phyloP scores from a whole-genome alignment of 352 stramenopile genomes.

The Thraustochytrium sp. region DNA sequence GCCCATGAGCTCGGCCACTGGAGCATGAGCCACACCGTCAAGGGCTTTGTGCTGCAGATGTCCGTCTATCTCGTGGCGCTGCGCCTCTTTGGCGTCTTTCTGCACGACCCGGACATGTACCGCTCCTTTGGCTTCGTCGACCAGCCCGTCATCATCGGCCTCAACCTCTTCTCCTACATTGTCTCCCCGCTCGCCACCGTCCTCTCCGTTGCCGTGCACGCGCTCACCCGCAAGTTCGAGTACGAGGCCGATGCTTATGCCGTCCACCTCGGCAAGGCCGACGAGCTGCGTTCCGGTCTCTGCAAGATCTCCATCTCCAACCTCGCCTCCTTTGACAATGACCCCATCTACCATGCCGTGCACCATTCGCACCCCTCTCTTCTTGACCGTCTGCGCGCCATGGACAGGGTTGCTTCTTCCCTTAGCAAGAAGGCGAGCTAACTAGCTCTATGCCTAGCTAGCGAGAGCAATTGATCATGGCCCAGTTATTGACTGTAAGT shows the following conservation, averaged over 20 bases:
- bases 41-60: slow-evolving; percentile 73
- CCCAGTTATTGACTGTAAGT: too few species aligned
- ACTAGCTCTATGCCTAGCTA: too few species aligned
- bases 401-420: slow-evolving; percentile 55
- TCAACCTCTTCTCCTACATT: slow-evolving; percentile 66
- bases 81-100: slow-evolving; percentile 66
- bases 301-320: slow-evolving; percentile 96
- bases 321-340: slow-evolving; percentile 90
- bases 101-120: slow-evolving; percentile 45
- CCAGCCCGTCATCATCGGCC: slow-evolving; percentile 67
- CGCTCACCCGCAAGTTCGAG: slow-evolving; percentile 63
- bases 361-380: slow-evolving; percentile 95
- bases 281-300: slow-evolving; percentile 83
- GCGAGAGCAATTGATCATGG: too few species aligned
- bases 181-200: slow-evolving; percentile 42
- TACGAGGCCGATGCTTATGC: slow-evolving; percentile 87
- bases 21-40: slow-evolving; percentile 70
- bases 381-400: slow-evolving; percentile 88
- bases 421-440: too few species aligned
- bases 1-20: slow-evolving; percentile 75
- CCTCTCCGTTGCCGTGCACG: slow-evolving; percentile 55
- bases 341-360: slow-evolving; percentile 86
- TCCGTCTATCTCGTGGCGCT: slow-evolving; percentile 65
- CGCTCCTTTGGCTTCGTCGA: slow-evolving; percentile 59
- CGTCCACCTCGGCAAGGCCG: slow-evolving; percentile 77